A percentile compares a stretch with the other conserved stretches of the same genome.
Evolutionary conservation across 1,139 yeast species (phyloP).

Genomic region (Kurtzmaniella quercitrusa): DNA sequence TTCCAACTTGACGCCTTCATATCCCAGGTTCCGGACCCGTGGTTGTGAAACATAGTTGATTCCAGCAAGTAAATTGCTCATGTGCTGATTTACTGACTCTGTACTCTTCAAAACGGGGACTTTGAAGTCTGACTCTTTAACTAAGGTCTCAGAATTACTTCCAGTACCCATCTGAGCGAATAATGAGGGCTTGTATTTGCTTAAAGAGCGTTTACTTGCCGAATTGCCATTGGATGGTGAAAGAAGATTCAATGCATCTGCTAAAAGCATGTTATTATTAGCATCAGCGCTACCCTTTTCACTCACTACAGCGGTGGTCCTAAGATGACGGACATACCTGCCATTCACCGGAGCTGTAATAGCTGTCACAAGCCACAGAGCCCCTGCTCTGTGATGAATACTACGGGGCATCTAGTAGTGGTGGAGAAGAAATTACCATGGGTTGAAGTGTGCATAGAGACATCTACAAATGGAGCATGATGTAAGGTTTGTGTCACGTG

Average conservation of each 20-base stretch:
- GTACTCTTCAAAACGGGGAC: conserved; percentile 1
- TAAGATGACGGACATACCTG: too few species aligned
- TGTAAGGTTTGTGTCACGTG: background rate
- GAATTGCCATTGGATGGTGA: conserved; percentile 15
- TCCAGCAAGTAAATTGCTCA: conserved; percentile 9
- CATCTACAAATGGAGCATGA: background rate
- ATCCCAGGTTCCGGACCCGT: background rate
- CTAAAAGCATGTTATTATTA: conserved; percentile 24
- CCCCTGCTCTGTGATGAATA: background rate
- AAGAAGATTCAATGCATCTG: conserved; percentile 39
- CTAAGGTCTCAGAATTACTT: conserved; percentile 1
- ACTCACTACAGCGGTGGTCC: background rate
- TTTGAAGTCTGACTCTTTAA: background rate
- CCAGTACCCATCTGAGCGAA: conserved; percentile 21
- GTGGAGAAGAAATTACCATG: background rate
- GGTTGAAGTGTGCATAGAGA: background rate
- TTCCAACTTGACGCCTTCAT: conserved; percentile 15
- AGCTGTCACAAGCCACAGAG: background rate
- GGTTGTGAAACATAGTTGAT: conserved; percentile 7
- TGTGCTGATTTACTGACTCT: conserved; percentile 6
- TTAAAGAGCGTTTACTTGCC: background rate
- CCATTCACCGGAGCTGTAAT: too few species aligned
- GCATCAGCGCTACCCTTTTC: background rate
- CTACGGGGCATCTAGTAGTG: background rate
- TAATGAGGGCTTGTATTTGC: conserved; percentile 33